phyloP scores from a whole-genome alignment of 371 early-diverging fungal genomes.

The Mucor velutinosus region DNA sequence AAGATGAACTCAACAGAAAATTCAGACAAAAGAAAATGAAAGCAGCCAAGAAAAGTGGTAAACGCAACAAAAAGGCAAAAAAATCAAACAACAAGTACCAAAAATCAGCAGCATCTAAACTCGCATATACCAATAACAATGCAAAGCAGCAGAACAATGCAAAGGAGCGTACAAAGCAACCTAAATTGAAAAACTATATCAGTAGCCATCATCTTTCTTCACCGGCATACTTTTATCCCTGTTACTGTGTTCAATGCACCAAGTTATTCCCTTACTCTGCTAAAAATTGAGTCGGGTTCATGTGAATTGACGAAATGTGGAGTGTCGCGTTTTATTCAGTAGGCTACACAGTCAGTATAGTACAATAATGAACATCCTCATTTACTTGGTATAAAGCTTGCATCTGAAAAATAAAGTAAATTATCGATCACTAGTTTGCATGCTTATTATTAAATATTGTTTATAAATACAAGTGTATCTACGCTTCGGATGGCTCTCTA shows the following conservation, averaged over 20 bases:
- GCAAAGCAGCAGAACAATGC: neutral
- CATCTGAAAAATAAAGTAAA: too few relatives aligned
- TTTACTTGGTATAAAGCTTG: too few relatives aligned
- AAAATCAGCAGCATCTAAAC: neutral
- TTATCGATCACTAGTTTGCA: too few relatives aligned
- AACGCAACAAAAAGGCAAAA: neutral
- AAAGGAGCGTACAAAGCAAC: neutral
- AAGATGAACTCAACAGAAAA: neutral
- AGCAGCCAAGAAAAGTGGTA: neutral
- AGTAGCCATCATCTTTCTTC: neutral
- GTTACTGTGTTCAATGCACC: neutral
- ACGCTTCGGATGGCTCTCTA: too few relatives aligned
- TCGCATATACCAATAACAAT: neutral
- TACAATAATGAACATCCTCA: too few relatives aligned
- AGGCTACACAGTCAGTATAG: too few relatives aligned
- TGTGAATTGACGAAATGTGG: too few relatives aligned
- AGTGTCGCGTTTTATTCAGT: too few relatives aligned
- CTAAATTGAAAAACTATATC: neutral
- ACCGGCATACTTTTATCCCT: neutral
- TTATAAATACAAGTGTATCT: too few relatives aligned
- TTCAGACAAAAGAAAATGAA: neutral
- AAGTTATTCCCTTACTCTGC: neutral
- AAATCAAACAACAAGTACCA: neutral
- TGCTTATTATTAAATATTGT: too few relatives aligned
- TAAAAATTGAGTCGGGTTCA: neutral